Conservation (phyloP, 1,139 yeast species). For the Meyerozyma sp. region DNA sequence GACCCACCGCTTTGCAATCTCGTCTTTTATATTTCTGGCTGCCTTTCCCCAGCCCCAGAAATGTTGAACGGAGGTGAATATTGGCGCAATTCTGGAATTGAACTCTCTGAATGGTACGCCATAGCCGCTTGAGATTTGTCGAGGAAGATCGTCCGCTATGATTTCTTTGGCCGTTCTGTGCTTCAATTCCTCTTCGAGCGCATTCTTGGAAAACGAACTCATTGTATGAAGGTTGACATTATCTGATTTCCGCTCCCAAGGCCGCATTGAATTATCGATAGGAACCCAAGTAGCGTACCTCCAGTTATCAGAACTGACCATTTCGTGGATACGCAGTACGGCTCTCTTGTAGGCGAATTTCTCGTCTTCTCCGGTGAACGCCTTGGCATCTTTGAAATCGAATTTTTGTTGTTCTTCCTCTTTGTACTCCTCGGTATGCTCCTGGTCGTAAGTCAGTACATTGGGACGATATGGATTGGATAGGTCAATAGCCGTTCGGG, state of each 20-base stretch:
- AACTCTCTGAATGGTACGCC: conserved; percentile 24
- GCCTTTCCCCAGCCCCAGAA: conserved; percentile 60
- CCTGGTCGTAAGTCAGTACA: conserved; percentile 53
- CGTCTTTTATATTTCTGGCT: conserved; percentile 45
- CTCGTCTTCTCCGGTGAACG: conserved; percentile 76
- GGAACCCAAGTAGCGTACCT: conserved; percentile 52
- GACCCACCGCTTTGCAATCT: conserved; percentile 48
- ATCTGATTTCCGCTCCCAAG: conserved; percentile 46
- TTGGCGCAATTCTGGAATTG: conserved; percentile 39
- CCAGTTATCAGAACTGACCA: conserved; percentile 58
- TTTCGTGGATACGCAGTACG: conserved; percentile 61
- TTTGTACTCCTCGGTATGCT: conserved; percentile 29
- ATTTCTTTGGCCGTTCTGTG: conserved; percentile 9
- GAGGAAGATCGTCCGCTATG: conserved; percentile 16
- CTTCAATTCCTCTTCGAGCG: conserved; percentile 1
- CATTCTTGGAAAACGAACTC: neutral
- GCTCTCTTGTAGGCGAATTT: conserved; percentile 71
- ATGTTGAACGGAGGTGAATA: conserved; percentile 40
- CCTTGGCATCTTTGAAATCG: conserved; percentile 45
- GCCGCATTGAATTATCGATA: conserved; percentile 46
- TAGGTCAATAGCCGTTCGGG: conserved; percentile 57
- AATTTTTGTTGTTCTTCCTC: conserved; percentile 15
- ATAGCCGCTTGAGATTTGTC: conserved; percentile 17
- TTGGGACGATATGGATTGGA: conserved; percentile 68
- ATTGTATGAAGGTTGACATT: neutral